Evolutionary conservation across 202 grass and related monocot species (phyloP).

Genomic region (Zoysia matrella): DNA sequence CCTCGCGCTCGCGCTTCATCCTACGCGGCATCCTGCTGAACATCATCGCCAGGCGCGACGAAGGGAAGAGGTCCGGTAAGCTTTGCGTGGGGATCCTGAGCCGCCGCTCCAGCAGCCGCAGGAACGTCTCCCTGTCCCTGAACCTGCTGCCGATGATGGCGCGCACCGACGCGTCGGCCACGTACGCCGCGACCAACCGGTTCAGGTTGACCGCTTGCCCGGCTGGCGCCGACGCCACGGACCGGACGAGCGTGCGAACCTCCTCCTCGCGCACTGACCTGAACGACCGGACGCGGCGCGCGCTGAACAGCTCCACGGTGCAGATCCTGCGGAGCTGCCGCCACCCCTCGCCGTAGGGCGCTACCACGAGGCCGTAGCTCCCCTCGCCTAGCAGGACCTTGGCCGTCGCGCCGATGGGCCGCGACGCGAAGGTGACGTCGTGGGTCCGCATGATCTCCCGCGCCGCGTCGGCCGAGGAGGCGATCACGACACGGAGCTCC

Average conservation of each 20-base stretch:
- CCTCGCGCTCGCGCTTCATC: constrained; percentile 12
- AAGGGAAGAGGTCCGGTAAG: constrained; percentile 61
- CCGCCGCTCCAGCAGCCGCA: neutral
- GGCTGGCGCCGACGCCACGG: neutral
- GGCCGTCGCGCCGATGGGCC: neutral
- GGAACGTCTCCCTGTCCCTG: constrained; percentile 45
- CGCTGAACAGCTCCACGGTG: constrained; percentile 3
- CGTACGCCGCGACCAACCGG: constrained; percentile 18
- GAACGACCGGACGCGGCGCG: constrained; percentile 5
- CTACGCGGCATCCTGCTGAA: constrained; percentile 31
- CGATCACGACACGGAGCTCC: neutral
- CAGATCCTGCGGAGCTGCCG: constrained; percentile 26
- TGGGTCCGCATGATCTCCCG: neutral
- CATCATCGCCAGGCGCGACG: constrained; percentile 36
- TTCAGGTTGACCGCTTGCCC: neutral
- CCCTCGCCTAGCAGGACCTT: neutral
- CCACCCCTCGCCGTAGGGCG: constrained; percentile 26
- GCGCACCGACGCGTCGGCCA: constrained; percentile 36
- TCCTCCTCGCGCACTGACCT: constrained; percentile 19
- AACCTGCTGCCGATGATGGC: constrained; percentile 42
- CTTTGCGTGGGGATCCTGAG: constrained; percentile 30
- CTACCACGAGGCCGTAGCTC: neutral
- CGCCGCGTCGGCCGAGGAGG: neutral
- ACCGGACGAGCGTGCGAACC: constrained; percentile 4
- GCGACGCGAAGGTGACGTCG: constrained; percentile 26